Conservation (phyloP, 2,329 filamentous ascomycete genomes). For the Fusarium sp. region DNA sequence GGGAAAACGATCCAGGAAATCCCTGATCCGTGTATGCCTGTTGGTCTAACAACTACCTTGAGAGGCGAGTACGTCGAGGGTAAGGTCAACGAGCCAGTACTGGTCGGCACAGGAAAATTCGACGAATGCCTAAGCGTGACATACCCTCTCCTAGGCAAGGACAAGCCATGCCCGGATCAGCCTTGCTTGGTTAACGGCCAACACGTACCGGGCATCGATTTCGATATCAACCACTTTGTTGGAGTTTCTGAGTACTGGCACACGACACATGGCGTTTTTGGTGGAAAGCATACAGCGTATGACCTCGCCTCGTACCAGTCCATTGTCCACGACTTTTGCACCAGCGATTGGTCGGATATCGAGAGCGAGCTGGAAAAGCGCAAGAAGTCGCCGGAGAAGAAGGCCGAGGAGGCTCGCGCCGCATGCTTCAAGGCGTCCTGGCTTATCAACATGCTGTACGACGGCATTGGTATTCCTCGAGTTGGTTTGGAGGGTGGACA, state of each 20-base stretch:
- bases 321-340: constrained; percentile 87
- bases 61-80: constrained; percentile 69
- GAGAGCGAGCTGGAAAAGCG: constrained; percentile 71
- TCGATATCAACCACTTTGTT: constrained; percentile 96
- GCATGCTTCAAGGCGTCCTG: constrained; percentile 99
- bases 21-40: constrained; percentile 91
- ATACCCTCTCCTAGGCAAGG: constrained; percentile 89
- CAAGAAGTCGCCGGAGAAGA: constrained; percentile 81
- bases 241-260: constrained; percentile 99
- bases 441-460: constrained; percentile 96
- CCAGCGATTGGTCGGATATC: constrained; percentile 83
- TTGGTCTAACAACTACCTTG: constrained; percentile 78
- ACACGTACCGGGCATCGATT: constrained; percentile 95
- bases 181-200: constrained; percentile 93
- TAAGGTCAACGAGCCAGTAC: constrained; percentile 57
- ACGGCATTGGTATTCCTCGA: constrained; percentile 93
- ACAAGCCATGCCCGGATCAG: constrained; percentile 82
- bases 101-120: constrained; percentile 89
- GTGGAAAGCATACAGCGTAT: constrained; percentile 82
- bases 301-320: constrained; percentile 91
- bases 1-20: constrained; percentile 70
- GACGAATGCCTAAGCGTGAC: constrained; percentile 85
- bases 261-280: constrained; percentile 94
- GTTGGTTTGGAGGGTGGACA: constrained; percentile 78
- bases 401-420: constrained; percentile 82